Evolutionary conservation across 2,329 filamentous ascomycete species (phyloP).

Genomic region (Zasmidium cellare): DNA sequence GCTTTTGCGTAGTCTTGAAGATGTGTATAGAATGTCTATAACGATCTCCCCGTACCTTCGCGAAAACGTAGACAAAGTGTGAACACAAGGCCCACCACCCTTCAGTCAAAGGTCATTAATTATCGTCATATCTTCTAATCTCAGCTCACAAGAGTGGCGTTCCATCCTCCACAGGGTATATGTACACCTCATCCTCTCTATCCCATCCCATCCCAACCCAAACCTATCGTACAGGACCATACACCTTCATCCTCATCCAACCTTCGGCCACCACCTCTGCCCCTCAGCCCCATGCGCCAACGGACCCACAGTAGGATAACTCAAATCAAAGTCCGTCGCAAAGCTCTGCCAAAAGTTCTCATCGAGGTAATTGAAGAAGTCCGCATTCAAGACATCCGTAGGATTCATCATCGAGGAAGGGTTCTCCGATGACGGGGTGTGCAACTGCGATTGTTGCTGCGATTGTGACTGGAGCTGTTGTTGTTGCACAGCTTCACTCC

Average conservation of each 20-base stretch:
- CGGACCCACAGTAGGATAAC: neutral
- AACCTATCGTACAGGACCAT: too few species aligned
- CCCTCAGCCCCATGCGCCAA: neutral
- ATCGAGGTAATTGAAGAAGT: constrained; percentile 32
- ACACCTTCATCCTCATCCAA: neutral
- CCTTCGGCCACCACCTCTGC: neutral
- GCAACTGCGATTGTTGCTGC: constrained; percentile 5
- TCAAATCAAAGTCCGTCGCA: constrained; percentile 19
- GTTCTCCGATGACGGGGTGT: constrained; percentile 3
- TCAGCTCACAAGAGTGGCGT: too few species aligned
- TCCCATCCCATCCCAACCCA: too few species aligned
- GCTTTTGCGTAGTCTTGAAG: too few species aligned
- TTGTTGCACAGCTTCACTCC: neutral
- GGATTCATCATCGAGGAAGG: constrained; percentile 2
- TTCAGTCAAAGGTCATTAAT: too few species aligned
- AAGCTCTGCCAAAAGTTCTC: constrained; percentile 28
- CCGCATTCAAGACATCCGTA: constrained; percentile 21
- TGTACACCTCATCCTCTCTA: too few species aligned
- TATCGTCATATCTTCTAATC: too few species aligned
- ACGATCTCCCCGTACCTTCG: too few species aligned
- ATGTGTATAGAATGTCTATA: too few species aligned
- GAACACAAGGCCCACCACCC: too few species aligned
- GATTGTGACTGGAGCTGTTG: constrained; percentile 3
- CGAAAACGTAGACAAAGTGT: too few species aligned
- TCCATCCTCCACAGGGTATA: too few species aligned